Base-by-base conservation (phyloP, 1,139 yeast species). In the Suhomyces guaymorum region DNA sequence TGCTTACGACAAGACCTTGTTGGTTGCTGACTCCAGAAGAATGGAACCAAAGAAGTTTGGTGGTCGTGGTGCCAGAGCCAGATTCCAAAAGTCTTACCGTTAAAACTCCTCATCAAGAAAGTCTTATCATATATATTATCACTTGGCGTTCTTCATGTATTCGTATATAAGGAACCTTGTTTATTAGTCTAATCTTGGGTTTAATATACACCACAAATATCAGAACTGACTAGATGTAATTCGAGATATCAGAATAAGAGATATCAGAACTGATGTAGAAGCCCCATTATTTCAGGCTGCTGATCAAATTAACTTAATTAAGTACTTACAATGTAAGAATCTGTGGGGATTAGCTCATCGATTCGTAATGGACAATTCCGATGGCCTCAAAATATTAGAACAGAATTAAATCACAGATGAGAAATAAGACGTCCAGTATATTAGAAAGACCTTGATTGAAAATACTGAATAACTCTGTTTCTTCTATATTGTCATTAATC, bases 11-110 rank as follows among this genome's bases (percentile, higher is more conserved):
- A 90, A 96, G 81, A 89, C 98, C 73, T 84, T 92, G 73, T 86
- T 92, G 76, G 94, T 92, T 74, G 98, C 99, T 63, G 99, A 92
- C 75, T 81, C 97, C 65, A 89, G 98, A 86, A 92, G 95, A 84
- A 84, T 90, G 84, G 99, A 92, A 82, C 99, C 99, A 84, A 92
- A 92, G 97, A 92, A 92, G 82, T 92, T 90, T 80, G 98, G 98
- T 82, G 98, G 98, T 83, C 96, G 95, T 78, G 98, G 98, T 88
- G 98, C 98, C 79, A 92, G 98, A 81, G 94, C 98, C 71, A 90
- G 97, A 82, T 92, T 87, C 97, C 98, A 92, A 83, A 92, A 92
- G 78, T 92, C 98, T 75, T 92, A 92, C 95, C 98, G 98, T 89
- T 92, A 90, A 38, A 23, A n/a, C 27, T 28, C 35, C 21, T 31